These are phyloP conservation scores for Alternaria viburni DNA, from an alignment of 2,329 filamentous ascomycete species.

Conservation along the genomic window DNA sequence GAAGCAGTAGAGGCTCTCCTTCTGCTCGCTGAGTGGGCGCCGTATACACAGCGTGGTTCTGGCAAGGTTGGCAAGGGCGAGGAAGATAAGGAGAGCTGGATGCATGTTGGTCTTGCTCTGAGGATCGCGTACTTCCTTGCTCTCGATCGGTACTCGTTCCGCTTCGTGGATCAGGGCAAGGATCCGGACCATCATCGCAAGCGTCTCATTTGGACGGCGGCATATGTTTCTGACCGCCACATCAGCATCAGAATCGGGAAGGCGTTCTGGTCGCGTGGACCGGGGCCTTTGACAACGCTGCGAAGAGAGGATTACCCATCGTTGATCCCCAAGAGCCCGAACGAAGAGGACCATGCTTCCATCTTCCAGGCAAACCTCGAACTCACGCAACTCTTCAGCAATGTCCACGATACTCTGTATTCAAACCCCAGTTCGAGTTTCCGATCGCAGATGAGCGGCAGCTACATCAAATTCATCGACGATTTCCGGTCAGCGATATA, in stretches of 20 bases:
- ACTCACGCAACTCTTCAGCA: conserved; percentile 73
- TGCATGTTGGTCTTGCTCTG: conserved; percentile 75
- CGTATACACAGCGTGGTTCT: conserved; percentile 67
- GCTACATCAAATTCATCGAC: conserved; percentile 77
- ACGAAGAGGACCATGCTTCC: conserved; percentile 70
- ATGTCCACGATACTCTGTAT: conserved; percentile 76
- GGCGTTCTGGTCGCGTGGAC: conserved; percentile 76
- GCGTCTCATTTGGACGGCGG: conserved; percentile 70
- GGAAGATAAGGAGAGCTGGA: conserved; percentile 77
- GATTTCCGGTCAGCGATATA: conserved; percentile 73
- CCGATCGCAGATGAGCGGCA: conserved; percentile 72
- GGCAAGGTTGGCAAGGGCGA: conserved; percentile 72
- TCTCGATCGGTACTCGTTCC: conserved; percentile 71
- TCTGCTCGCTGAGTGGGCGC: conserved; percentile 75
- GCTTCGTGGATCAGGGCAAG: conserved; percentile 65
- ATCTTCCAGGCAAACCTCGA: conserved; percentile 76
- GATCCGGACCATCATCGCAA: conserved; percentile 67
- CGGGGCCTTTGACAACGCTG: conserved; percentile 69
- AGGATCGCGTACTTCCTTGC: conserved; percentile 73
- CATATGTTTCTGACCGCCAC: conserved; percentile 44
- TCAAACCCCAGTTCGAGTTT: conserved; percentile 73
- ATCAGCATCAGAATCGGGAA: conserved; percentile 75
- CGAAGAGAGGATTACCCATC: conserved; percentile 72
- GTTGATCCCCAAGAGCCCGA: conserved; percentile 63
- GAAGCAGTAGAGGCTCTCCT: conserved; percentile 74